Evolutionary conservation across 2,329 filamentous ascomycete genomes (phyloP).

Genomic region (Aspergillus awamori): DNA sequence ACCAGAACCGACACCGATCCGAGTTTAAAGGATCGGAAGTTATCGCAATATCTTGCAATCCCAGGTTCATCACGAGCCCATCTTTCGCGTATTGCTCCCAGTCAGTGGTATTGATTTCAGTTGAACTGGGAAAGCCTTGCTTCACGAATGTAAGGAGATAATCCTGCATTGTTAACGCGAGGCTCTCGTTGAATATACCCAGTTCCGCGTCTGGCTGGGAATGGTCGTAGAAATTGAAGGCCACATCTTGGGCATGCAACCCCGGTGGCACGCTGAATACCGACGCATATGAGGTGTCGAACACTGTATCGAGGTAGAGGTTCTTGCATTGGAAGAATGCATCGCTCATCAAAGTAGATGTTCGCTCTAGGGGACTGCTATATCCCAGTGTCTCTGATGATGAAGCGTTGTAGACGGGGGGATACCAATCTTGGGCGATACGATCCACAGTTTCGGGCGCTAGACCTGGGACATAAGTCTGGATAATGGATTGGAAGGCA

Average conservation of each 20-base stretch:
- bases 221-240: constrained; percentile 55
- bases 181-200: neutral
- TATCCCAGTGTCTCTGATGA: constrained; percentile 49
- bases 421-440: constrained; percentile 55
- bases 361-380: constrained; percentile 47
- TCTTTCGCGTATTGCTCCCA: neutral
- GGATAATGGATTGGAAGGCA: constrained; percentile 29
- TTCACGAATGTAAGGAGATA: neutral
- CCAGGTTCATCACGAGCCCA: neutral
- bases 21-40: neutral
- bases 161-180: constrained; percentile 4
- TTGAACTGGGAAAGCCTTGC: neutral
- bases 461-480: constrained; percentile 31
- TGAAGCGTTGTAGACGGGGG: constrained; percentile 46
- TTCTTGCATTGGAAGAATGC: constrained; percentile 56
- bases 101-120: neutral
- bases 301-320: constrained; percentile 55
- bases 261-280: constrained; percentile 57
- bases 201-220: neutral
- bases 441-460: constrained; percentile 40
- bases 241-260: constrained; percentile 56
- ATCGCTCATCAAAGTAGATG: constrained; percentile 48
- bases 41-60: neutral
- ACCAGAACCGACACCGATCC: constrained; percentile 3
- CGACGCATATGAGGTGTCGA: constrained; percentile 56